phyloP scores from a whole-genome alignment of 768 basidiomycete species.

The Amanita muscaria region DNA sequence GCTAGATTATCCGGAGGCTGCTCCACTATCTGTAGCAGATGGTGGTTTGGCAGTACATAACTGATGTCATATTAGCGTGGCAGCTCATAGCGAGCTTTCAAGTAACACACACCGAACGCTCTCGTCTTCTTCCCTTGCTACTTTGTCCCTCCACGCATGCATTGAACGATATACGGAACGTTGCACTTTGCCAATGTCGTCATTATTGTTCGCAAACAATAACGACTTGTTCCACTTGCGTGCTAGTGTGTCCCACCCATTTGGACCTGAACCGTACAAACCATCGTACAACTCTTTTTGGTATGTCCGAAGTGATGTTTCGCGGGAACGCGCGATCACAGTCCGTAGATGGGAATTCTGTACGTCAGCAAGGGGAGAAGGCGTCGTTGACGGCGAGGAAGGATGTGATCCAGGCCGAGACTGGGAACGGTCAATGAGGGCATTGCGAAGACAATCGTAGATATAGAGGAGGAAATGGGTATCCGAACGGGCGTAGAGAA shows the following conservation, averaged over 20 bases:
- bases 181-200: constrained; percentile 34
- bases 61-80: constrained; percentile 22
- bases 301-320: constrained; percentile 69
- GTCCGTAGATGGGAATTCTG: constrained; percentile 42
- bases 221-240: constrained; percentile 74
- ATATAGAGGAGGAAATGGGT: constrained; percentile 93
- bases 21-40: constrained; percentile 67
- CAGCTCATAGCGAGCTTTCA: background rate
- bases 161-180: constrained; percentile 60
- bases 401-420: constrained; percentile 34
- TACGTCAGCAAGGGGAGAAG: constrained; percentile 15
- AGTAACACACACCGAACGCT: constrained; percentile 51
- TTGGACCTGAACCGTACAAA: constrained; percentile 51
- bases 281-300: constrained; percentile 63
- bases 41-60: constrained; percentile 70
- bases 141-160: constrained; percentile 75
- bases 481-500: constrained; percentile 88
- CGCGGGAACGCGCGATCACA: constrained; percentile 64
- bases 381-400: constrained; percentile 23
- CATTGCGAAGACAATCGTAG: constrained; percentile 85
- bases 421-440: constrained; percentile 66
- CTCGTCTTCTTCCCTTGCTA: constrained; percentile 82
- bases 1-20: constrained; percentile 58
- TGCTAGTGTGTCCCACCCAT: constrained; percentile 72
- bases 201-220: constrained; percentile 30